Conservation (phyloP, 495 filamentous ascomycete genomes). For the Eremomyces bilateralis region DNA sequence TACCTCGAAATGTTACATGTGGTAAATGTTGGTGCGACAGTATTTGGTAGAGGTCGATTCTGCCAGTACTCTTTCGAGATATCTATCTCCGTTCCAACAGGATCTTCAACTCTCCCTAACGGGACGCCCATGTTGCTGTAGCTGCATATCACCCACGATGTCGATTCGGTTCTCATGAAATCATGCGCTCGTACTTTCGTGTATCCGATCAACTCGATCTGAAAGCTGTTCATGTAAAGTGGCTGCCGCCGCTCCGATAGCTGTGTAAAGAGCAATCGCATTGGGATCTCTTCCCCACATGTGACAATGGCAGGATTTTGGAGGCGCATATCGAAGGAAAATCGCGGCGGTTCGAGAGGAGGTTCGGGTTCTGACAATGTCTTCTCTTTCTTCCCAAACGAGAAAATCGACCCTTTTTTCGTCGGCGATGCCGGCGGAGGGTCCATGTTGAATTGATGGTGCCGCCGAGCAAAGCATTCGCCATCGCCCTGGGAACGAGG, state of each 20-base stretch:
- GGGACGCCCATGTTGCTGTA: constrained; percentile 43
- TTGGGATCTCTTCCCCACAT: constrained; percentile 63
- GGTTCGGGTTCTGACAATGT: constrained; percentile 1
- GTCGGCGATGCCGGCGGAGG: constrained; percentile 21
- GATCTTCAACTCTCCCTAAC: constrained; percentile 32
- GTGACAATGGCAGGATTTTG: constrained; percentile 79
- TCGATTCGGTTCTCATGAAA: constrained; percentile 37
- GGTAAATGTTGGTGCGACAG: constrained; percentile 61
- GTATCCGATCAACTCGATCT: constrained; percentile 58
- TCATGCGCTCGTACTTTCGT: constrained; percentile 61
- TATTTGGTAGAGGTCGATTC: constrained; percentile 47
- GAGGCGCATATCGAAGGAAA: constrained; percentile 56
- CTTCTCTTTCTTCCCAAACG: constrained; percentile 6
- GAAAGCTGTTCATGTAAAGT: constrained; percentile 53
- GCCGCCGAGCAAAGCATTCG: constrained; percentile 66
- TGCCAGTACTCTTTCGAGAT: constrained; percentile 51
- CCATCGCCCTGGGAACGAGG: constrained; percentile 45
- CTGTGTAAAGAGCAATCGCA: constrained; percentile 59
- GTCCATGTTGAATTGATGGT: constrained; percentile 50
- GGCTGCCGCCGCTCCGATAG: constrained; percentile 37
- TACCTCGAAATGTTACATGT: constrained; percentile 70
- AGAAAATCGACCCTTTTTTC: constrained; percentile 10
- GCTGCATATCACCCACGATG: constrained; percentile 46
- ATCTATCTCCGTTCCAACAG: constrained; percentile 38
- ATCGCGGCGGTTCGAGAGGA: constrained; percentile 21